Evolutionary conservation across 805 yeast species (phyloP).

Genomic region (Saccharomycopsis oosterbeekiorum): DNA sequence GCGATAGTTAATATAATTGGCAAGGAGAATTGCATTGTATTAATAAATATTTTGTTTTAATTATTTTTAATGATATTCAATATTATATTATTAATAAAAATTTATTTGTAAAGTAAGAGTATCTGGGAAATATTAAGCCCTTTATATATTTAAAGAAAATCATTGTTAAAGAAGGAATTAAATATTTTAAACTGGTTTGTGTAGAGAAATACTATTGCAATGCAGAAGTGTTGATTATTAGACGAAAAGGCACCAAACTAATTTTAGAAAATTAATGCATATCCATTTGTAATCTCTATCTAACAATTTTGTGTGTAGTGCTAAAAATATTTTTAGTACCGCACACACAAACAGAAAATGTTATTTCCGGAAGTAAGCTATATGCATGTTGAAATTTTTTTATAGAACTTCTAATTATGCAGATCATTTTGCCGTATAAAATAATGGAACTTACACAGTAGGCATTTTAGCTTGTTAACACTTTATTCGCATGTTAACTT

Average conservation of each 20-base stretch:
- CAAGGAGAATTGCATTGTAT: slow-evolving; percentile 5
- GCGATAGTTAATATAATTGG: slow-evolving; percentile 1
- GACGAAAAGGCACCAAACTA: not conserved
- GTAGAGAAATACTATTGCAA: too few species aligned
- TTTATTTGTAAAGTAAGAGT: not conserved
- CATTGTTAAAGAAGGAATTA: too few species aligned
- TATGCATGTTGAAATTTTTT: not conserved
- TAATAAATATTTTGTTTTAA: not conserved
- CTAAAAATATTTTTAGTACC: not conserved
- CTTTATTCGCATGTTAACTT: not conserved
- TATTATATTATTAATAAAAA: not conserved
- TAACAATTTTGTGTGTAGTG: not conserved
- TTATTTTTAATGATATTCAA: too few species aligned
- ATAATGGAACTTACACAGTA: not conserved
- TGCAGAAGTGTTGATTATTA: too few species aligned
- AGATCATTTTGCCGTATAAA: not conserved
- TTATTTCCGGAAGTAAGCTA: not conserved
- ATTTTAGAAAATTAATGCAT: not conserved
- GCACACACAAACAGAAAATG: not conserved
- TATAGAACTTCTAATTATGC: not conserved
- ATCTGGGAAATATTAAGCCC: not conserved
- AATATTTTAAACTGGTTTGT: too few species aligned
- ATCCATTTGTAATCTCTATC: too few species aligned
- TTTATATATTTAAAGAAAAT: not conserved
- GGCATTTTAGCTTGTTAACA: not conserved